A percentile compares a stretch with the other conserved stretches of the same genome.
phyloP scores from a whole-genome alignment of 2,329 filamentous ascomycete genomes.

The Neocatenulostroma microsporum region DNA sequence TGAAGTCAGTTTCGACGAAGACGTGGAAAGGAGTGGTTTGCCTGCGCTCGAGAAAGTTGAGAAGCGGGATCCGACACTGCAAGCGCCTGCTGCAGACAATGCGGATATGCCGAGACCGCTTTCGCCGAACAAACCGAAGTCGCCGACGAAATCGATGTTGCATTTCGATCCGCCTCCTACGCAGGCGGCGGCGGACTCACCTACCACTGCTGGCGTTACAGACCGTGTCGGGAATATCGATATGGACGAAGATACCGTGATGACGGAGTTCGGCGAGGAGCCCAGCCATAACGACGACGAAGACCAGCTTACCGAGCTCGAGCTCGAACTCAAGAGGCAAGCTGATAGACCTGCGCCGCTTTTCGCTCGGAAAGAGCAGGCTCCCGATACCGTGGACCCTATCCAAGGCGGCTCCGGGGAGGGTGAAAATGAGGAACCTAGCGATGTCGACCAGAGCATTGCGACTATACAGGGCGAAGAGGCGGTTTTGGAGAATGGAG shows the following conservation, averaged over 20 bases:
- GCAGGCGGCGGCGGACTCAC: slow-evolving; percentile 36
- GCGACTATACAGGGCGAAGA: slow-evolving; percentile 26
- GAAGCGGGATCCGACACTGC: slow-evolving; percentile 18
- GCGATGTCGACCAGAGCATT: slow-evolving; percentile 23
- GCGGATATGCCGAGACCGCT: slow-evolving; percentile 24
- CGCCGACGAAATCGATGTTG: slow-evolving; percentile 13
- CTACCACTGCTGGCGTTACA: slow-evolving; percentile 47
- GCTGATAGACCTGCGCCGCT: slow-evolving; percentile 64
- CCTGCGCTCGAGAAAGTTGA: slow-evolving; percentile 23
- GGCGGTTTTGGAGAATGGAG: slow-evolving; percentile 13
- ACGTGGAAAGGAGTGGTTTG: slow-evolving; percentile 27
- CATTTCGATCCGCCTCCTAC: slow-evolving; percentile 25
- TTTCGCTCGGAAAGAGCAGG: slow-evolving; percentile 41
- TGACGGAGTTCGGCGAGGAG: slow-evolving; percentile 32
- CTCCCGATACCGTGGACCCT: slow-evolving; percentile 7
- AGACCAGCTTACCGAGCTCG: slow-evolving; percentile 24
- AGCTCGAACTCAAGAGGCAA: slow-evolving; percentile 28
- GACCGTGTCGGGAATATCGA: slow-evolving; percentile 51
- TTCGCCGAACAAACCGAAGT: slow-evolving; percentile 23
- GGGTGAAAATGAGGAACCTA: slow-evolving; percentile 7
- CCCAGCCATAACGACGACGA: slow-evolving; percentile 24
- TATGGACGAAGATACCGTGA: slow-evolving; percentile 51
- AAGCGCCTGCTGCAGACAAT: slow-evolving; percentile 5
- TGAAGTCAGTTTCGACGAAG: slow-evolving; percentile 63
- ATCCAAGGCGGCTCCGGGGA: slow-evolving; percentile 7